Evolutionary conservation across 768 basidiomycete species (phyloP), one percentile per base, ranked within the genome.

Genomic region (Leccinum pellstonianum): DNA sequence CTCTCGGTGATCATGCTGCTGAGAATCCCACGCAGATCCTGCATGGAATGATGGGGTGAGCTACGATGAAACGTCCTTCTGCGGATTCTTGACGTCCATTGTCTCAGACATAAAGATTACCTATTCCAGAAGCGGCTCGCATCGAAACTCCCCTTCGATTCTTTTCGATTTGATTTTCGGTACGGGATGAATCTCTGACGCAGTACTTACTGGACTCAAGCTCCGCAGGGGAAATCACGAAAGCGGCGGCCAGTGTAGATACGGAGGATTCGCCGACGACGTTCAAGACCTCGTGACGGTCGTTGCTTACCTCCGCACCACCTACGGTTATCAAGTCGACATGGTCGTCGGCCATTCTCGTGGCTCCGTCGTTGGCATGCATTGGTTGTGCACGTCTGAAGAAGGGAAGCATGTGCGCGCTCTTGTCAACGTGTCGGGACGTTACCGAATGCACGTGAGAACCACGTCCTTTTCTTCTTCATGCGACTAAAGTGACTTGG

Each of bases 91-190:
- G 12, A 9, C 46, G 17, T 63, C 23, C 27, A 31, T 52, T 49
- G 15, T 52, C 66, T 52, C 72, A 93, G 91, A 67, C 91, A 93
- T 73, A 92, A 92, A 66, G 87, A 93, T 69, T 93, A 93, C 74
- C 71, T 93, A 52, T 92, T 88, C 77, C 87, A 89, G 72, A 87
- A 86, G 68, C 83, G 81, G 14, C 83, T 93, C 19, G 89, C 88
- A 3, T 69, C 73, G 41, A 78, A 76, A 38, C 72, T 92, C 14
- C 87, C 89, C 0, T 67, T 90, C 23, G 91, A 94, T 71, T 92
- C 90, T 3, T 92, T 93, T 70, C 82, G 91, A 33, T 92, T 94
- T 67, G 91, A 94, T 71, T 94, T 94, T 75, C 83, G 90, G 90
- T 91, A 67, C 57, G 83, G 41, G 4, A 12, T 29, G 47, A 23